Conservation (phyloP, 2,329 filamentous ascomycete genomes). For the Hypoxylon sp. region DNA sequence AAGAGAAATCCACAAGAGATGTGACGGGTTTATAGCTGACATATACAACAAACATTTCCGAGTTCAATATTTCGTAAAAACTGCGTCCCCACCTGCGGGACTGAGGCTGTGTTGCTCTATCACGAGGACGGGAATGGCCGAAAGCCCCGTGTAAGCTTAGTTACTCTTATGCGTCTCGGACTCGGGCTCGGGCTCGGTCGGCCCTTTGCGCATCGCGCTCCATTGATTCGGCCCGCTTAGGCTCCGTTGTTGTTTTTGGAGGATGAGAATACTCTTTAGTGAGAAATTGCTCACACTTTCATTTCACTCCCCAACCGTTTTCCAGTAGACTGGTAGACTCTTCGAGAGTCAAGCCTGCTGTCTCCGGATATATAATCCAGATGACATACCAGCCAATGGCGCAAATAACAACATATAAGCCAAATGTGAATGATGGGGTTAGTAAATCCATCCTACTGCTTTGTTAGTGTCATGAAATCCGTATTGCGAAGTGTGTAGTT, state of each 20-base stretch:
- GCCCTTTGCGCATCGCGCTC: conserved; percentile 7
- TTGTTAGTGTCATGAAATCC: conserved; percentile 20
- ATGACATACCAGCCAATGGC: conserved; percentile 73
- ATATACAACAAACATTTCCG: neutral
- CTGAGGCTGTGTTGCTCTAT: neutral
- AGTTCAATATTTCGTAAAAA: neutral
- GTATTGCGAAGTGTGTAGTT: neutral
- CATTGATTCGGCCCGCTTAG: neutral
- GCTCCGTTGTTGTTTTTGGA: neutral
- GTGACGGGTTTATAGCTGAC: conserved; percentile 10
- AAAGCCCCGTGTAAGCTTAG: conserved; percentile 14
- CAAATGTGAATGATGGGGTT: conserved; percentile 81
- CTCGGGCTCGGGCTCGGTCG: conserved; percentile 21
- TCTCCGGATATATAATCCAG: conserved; percentile 86
- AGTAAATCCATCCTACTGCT: conserved; percentile 57
- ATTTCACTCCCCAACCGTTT: conserved; percentile 77
- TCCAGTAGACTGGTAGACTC: conserved; percentile 79
- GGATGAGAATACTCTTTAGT: neutral
- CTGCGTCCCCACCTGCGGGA: neutral
- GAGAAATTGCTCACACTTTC: conserved; percentile 37
- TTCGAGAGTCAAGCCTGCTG: conserved; percentile 82
- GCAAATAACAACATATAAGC: conserved; percentile 81
- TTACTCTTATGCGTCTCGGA: neutral
- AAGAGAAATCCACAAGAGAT: neutral
- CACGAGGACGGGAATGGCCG: conserved; percentile 9